Evolutionary conservation across 2,329 filamentous ascomycete genomes (phyloP).

Genomic region (Fusarium duplospermum): DNA sequence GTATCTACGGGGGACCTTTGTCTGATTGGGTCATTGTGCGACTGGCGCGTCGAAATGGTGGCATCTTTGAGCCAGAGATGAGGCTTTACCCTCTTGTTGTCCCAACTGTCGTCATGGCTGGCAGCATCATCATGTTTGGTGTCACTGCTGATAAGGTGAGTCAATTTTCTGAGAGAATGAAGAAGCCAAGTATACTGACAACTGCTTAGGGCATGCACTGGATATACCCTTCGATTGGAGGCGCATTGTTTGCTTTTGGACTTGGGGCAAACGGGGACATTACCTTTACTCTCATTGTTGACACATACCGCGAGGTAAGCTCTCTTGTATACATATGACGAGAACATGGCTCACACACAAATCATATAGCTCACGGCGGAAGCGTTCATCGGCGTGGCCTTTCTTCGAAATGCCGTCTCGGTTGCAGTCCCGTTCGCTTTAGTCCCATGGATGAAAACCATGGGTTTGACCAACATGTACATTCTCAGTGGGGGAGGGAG

Average conservation of each 20-base stretch:
- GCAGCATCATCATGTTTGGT: conserved; percentile 55
- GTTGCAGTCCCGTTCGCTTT: conserved; percentile 46
- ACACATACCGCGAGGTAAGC: conserved; percentile 47
- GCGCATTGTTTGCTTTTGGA: conserved; percentile 52
- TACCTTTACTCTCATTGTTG: conserved; percentile 50
- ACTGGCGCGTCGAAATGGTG: conserved; percentile 52
- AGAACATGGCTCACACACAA: neutral
- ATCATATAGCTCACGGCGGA: conserved; percentile 36
- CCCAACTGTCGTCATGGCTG: conserved; percentile 49
- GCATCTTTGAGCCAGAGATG: conserved; percentile 59
- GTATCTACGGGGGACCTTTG: conserved; percentile 53
- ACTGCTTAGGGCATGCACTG: conserved; percentile 54
- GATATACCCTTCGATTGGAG: conserved; percentile 53
- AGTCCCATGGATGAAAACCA: conserved; percentile 45
- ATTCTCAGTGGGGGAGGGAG: conserved; percentile 43
- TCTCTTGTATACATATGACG: neutral
- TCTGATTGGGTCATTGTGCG: conserved; percentile 53
- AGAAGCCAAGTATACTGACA: neutral
- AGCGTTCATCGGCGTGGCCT: conserved; percentile 48
- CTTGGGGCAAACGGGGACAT: conserved; percentile 53
- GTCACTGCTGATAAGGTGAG: conserved; percentile 50
- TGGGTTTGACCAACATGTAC: conserved; percentile 48
- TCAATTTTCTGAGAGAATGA: rapidly evolving
- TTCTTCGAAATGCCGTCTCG: conserved; percentile 47
- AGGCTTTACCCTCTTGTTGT: conserved; percentile 49